phyloP scores from a whole-genome alignment of 78 protist genomes.

The Dictyostelium intermedium region DNA sequence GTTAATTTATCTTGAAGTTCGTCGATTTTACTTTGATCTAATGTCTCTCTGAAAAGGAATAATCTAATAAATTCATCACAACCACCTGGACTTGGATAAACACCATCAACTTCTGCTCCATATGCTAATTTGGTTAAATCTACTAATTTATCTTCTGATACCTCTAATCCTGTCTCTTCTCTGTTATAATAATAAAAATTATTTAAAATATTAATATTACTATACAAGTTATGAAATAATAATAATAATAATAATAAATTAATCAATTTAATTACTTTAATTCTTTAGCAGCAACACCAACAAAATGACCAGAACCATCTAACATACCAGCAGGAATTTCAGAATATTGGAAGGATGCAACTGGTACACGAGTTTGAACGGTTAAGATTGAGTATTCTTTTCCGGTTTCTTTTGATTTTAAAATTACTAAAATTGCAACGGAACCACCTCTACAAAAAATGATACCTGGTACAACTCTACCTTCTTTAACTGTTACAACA shows the following conservation, averaged over 20 bases:
- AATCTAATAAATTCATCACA: conserved; percentile 76
- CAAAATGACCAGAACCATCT: conserved; percentile 78
- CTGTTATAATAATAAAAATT: neutral
- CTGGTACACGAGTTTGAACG: conserved; percentile 80
- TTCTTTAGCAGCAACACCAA: conserved; percentile 76
- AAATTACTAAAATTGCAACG: conserved; percentile 60
- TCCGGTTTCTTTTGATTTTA: conserved; percentile 67
- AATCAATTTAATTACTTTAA: neutral
- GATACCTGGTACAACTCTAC: conserved; percentile 75
- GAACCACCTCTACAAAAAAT: conserved; percentile 79
- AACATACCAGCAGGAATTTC: conserved; percentile 84
- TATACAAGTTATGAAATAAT: neutral
- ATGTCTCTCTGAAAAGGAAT: conserved; percentile 58
- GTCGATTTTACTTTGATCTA: conserved; percentile 56
- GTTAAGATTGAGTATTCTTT: conserved; percentile 56
- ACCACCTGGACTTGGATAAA: conserved; percentile 81
- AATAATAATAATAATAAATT: neutral
- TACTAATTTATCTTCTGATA: conserved; percentile 56
- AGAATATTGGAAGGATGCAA: conserved; percentile 27
- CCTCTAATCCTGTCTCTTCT: conserved; percentile 70
- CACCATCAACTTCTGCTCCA: conserved; percentile 53
- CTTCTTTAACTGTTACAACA: conserved; percentile 32
- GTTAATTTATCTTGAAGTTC: conserved; percentile 67
- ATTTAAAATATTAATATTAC: too few relatives aligned
- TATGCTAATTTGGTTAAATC: conserved; percentile 59